A percentile compares a stretch with the other conserved stretches of the same genome.
Evolutionary conservation across 1,284 basidiomycete species (phyloP).

Genomic region (Boletellus deceptivus): DNA sequence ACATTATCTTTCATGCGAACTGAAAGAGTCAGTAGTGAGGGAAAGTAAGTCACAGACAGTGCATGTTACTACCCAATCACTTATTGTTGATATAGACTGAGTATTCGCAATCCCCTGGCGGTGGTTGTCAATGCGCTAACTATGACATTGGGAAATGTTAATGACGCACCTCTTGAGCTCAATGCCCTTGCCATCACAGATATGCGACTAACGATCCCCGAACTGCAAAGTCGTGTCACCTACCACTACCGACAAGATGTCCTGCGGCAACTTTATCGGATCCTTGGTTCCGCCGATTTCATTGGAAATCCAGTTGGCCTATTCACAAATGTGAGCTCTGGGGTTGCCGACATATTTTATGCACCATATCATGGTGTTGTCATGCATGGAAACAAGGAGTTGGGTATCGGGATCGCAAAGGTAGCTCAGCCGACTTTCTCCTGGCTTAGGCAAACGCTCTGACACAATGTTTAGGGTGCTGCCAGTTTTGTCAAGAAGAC

Average conservation of each 20-base stretch:
- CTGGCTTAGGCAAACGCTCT: constrained; percentile 3
- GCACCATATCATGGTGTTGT: constrained; percentile 98
- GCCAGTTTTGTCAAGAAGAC: constrained; percentile 99
- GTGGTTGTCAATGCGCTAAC: constrained; percentile 94
- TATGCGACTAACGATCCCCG: constrained; percentile 83
- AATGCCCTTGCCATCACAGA: constrained; percentile 96
- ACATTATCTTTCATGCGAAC: constrained; percentile 97
- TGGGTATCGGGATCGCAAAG: constrained; percentile 97
- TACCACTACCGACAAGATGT: constrained; percentile 97
- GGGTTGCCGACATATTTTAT: constrained; percentile 99
- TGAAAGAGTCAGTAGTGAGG: constrained; percentile 88
- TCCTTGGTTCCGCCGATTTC: constrained; percentile 96
- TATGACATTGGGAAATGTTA: constrained; percentile 97
- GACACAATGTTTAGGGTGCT: constrained; percentile 63
- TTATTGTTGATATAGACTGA: constrained; percentile 49
- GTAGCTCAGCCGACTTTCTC: constrained; percentile 37
- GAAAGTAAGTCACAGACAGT: constrained; percentile 62
- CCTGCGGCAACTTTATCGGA: constrained; percentile 91
- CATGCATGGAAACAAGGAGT: constrained; percentile 94
- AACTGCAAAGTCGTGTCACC: constrained; percentile 81
- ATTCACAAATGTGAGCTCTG: constrained; percentile 98
- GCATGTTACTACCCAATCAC: constrained; percentile 2
- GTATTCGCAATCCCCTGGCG: constrained; percentile 88
- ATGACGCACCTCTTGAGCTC: constrained; percentile 94
- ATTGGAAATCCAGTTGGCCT: constrained; percentile 91